Evolutionary conservation across 352 stramenopile species (phyloP), one percentile per base, ranked within the genome.

Genomic region (Phytophthora foliorum): DNA sequence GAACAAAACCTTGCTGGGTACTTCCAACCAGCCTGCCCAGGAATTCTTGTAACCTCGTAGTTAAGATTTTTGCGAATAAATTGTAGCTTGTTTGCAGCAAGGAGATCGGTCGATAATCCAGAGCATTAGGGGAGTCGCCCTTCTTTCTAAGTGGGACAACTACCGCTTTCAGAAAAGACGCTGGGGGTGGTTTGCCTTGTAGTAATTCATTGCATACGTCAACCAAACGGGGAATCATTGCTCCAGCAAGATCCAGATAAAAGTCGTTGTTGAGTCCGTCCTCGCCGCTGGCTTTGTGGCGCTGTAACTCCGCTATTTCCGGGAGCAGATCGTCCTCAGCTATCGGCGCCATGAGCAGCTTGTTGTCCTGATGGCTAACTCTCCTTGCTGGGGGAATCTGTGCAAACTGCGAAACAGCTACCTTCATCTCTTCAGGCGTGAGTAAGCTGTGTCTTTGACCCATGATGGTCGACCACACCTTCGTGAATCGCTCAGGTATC

Each of bases 231-330:
- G 38, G 52, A 8, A 46, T 25, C 21, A 59, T 5, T 1, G 34
- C 21, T 3, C 16, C 21, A 9, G 36, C 6, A 2, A 2, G 2
- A 6, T 50, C 52, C 22, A 32, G 8, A 22, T 50, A 59, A 38
- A 59, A 59, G 27, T 59, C 36, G 16, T 57, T 55, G 6, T 55
- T 55, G 5, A 29, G 32, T 14, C 48, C 48, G 29, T 55, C 29
- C 25, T 39, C n/a, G 3, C 50, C 31, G 3, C 8, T 34, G 16
- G 50, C 5, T 21, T 57, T 57, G 7, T 57, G 50, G 3, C 50
- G 31, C 7, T 57, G 5, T 17, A 57, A 19, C 6, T 31, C 32
- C 3, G 32, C 32, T 2, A 38, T 6, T 6, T 3, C 32, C 9
- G 11, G 3, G 32, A 38, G 32, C 9, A 38, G 9, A 14, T 38